Conservation (phyloP, 495 filamentous ascomycete species). For the Penicillium verhagenii region DNA sequence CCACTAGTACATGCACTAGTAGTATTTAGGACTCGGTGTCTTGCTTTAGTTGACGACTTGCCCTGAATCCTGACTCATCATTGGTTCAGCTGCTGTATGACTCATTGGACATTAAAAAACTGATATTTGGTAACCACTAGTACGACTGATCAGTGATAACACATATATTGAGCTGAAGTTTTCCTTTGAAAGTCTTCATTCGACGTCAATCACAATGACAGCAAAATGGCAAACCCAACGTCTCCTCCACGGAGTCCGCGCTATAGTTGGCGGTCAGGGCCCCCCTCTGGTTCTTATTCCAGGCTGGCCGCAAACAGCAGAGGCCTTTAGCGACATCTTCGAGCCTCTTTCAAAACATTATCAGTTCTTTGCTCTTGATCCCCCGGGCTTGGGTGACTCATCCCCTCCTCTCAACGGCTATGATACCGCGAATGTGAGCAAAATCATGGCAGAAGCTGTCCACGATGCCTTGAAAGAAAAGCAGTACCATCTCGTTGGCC, state of each 20-base stretch:
- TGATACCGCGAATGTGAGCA: conserved; percentile 24
- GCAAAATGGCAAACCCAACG: conserved; percentile 22
- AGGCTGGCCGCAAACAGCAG: conserved; percentile 31
- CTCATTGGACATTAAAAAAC: no score
- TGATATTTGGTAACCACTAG: no score
- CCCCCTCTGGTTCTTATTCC: conserved; percentile 23
- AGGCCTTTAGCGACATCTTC: conserved; percentile 24
- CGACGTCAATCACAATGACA: conserved; percentile 19
- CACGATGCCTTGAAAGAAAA: conserved; percentile 15
- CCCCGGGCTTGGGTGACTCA: conserved; percentile 25
- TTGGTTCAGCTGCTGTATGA: no score
- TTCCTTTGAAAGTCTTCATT: no score
- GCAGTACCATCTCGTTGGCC: conserved; percentile 27
- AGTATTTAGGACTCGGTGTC: no score
- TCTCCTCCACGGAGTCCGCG: conserved; percentile 27
- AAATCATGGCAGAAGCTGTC: conserved; percentile 21
- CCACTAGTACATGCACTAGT: no score
- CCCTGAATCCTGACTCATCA: no score
- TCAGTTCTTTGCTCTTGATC: conserved; percentile 26
- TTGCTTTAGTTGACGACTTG: no score
- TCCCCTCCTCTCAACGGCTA: conserved; percentile 15
- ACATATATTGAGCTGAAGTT: no score
- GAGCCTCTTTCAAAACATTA: conserved; percentile 23
- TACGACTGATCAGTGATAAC: no score
- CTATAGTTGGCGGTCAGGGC: conserved; percentile 25